Evolutionary conservation across 1,139 yeast species (phyloP), one percentile per base, ranked within the genome.

Genomic region (Cylindricascospora bacillispora): DNA sequence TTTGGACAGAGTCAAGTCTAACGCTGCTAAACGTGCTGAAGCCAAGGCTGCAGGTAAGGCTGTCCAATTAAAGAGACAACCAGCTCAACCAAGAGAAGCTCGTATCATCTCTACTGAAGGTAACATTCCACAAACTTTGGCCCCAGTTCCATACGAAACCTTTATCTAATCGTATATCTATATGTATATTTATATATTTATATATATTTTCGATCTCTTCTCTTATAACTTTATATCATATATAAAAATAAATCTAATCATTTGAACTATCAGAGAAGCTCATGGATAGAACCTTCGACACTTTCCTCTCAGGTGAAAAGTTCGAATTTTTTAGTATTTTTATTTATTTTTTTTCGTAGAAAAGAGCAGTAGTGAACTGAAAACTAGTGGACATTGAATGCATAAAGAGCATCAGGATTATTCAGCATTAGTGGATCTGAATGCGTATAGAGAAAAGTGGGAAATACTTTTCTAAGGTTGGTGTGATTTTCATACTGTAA

Each of bases 81-180:
- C 98, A 61, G 95, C 73, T 57, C 80, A 74, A 68, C 98, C 98
- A 73, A 85, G 97, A 76, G 85, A 69, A 46, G 72, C 93, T 49
- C 82, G 78, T 67, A 67, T 78, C 56, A 79, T 89, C 59, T 62
- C 86, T 45, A 68, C 82, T 47, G 72, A 67, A 59, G 74, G 74
- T 59, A 76, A 78, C 70, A 68, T 73, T 56, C 95, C 97, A 58
- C 94, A 86, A 68, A 86, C 95, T 58, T 79, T 89, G 68, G 92
- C 95, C 62, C 97, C 98, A 67, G 89, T 83, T 70, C 79, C 98
- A 63, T 89, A 89, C 79, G 99, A 92, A 76, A 89, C 97, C 62
- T 85, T 77, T 80, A 89, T 89, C 70, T 89, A 83, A 76, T 59
- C 57, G 11, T 14, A 6, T 15, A 15, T 14, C 10, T 11, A 7